These are phyloP conservation scores for Rhodomyrtus psidioides DNA, from an alignment of 441 rosid genomes.

Conservation along the genomic window DNA sequence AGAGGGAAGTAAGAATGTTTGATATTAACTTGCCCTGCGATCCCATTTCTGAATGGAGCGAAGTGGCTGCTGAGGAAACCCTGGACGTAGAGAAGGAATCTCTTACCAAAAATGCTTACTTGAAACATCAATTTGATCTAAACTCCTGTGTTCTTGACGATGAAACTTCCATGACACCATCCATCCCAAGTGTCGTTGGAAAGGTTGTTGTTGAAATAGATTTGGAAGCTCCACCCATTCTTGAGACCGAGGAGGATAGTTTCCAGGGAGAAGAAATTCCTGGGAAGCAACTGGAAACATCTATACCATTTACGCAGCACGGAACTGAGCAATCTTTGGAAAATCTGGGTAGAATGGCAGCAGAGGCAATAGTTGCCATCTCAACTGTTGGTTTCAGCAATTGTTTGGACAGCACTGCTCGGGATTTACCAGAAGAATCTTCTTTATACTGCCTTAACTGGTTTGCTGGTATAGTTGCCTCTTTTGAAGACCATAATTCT, in stretches of 20 bases:
- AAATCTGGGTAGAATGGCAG: constrained; percentile 29
- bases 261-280: constrained; percentile 15
- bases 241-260: constrained; percentile 35
- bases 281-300: constrained; percentile 5
- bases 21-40: constrained; percentile 24
- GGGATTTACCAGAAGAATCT: constrained; percentile 4
- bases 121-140: constrained; percentile 20
- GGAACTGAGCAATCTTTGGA: constrained; percentile 11
- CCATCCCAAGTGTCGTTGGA: not conserved
- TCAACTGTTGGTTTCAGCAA: constrained; percentile 25
- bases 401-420: constrained; percentile 10
- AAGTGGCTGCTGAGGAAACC: constrained; percentile 1
- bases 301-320: constrained; percentile 15
- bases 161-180: constrained; percentile 11
- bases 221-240: constrained; percentile 31
- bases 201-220: constrained; percentile 1
- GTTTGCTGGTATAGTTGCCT: constrained; percentile 48
- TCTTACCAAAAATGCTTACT: not conserved
- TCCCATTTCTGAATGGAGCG: constrained; percentile 6
- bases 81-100: constrained; percentile 7
- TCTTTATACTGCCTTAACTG: constrained; percentile 27
- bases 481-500: not conserved
- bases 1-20: not conserved
- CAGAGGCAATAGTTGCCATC: constrained; percentile 48
- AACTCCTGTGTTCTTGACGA: constrained; percentile 23